Conservation (phyloP, 768 basidiomycete genomes). For the Punctularia strigosozonata region DNA sequence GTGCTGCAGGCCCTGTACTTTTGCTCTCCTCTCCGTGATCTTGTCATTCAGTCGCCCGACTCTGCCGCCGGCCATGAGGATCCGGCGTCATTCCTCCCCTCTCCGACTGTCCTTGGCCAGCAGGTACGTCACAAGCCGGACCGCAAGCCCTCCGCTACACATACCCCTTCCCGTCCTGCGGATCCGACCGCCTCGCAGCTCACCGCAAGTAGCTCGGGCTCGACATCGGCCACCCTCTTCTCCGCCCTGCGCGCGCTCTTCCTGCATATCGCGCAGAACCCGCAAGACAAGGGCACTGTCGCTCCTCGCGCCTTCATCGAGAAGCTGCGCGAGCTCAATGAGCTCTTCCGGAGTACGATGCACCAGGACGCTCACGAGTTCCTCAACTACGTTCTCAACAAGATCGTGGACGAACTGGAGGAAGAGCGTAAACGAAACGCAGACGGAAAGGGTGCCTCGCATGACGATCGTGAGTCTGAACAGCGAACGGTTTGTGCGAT, state of each 20-base stretch:
- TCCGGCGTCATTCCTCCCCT: constrained; percentile 16
- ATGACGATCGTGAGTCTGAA: constrained; percentile 53
- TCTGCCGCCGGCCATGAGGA: constrained; percentile 30
- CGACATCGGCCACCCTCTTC: constrained; percentile 63
- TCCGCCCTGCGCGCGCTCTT: constrained; percentile 92
- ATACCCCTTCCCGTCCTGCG: constrained; percentile 13
- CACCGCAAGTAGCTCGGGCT: constrained; percentile 36
- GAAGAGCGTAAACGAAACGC: constrained; percentile 43
- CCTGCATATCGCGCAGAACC: constrained; percentile 68
- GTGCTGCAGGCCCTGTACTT: constrained; percentile 96
- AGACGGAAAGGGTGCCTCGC: constrained; percentile 24
- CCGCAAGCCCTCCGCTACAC: constrained; percentile 31
- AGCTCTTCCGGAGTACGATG: constrained; percentile 79
- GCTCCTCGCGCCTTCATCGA: constrained; percentile 87
- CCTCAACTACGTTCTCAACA: constrained; percentile 87
- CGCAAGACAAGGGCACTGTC: constrained; percentile 71
- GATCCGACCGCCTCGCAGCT: constrained; percentile 15
- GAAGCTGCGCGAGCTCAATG: constrained; percentile 88
- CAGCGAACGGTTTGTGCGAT: background rate
- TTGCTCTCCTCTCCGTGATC: constrained; percentile 85
- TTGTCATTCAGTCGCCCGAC: constrained; percentile 63
- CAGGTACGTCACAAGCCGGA: constrained; percentile 46
- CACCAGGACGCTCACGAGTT: constrained; percentile 99
- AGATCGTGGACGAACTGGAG: constrained; percentile 87
- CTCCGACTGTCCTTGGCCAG: constrained; percentile 12